Evolutionary conservation across 2,329 filamentous ascomycete species (phyloP).

Genomic region (Penicillium brasilianum): DNA sequence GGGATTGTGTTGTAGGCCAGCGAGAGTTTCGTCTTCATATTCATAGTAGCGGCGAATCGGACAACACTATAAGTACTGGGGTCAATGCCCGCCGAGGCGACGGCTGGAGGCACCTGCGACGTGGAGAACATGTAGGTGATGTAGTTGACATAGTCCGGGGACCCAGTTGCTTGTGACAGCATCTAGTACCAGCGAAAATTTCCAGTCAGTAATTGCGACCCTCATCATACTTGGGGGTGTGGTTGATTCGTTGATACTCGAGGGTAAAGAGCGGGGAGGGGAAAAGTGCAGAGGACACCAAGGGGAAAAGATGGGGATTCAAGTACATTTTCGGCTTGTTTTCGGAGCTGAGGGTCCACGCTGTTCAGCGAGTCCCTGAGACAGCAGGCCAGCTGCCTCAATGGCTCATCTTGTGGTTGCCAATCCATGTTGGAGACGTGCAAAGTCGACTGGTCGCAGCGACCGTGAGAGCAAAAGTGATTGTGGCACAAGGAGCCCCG

Average conservation of each 20-base stretch:
- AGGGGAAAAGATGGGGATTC: constrained; percentile 13
- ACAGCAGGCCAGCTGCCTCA: constrained; percentile 86
- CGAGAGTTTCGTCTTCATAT: constrained; percentile 93
- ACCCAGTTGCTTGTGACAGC: constrained; percentile 85
- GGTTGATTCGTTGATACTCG: neutral
- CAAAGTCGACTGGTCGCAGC: constrained; percentile 23
- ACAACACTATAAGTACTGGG: constrained; percentile 71
- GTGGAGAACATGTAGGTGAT: constrained; percentile 88
- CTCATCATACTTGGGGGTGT: neutral
- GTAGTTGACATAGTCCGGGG: constrained; percentile 96
- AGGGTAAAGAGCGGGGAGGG: constrained; percentile 10
- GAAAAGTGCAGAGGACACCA: constrained; percentile 14
- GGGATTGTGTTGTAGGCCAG: constrained; percentile 76
- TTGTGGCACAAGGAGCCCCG: constrained; percentile 34
- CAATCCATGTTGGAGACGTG: constrained; percentile 71
- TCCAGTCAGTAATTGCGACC: constrained; percentile 25
- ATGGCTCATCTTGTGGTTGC: constrained; percentile 85
- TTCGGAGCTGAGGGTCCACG: constrained; percentile 77
- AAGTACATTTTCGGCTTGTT: constrained; percentile 85
- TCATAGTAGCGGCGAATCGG: constrained; percentile 85
- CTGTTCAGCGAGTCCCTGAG: constrained; percentile 91
- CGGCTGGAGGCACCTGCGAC: constrained; percentile 60
- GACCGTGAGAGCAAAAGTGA: constrained; percentile 31
- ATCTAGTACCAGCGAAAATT: constrained; percentile 64
- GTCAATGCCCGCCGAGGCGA: constrained; percentile 63